phyloP scores from a whole-genome alignment of 129 eudicot species.

The Solidago caesia region DNA sequence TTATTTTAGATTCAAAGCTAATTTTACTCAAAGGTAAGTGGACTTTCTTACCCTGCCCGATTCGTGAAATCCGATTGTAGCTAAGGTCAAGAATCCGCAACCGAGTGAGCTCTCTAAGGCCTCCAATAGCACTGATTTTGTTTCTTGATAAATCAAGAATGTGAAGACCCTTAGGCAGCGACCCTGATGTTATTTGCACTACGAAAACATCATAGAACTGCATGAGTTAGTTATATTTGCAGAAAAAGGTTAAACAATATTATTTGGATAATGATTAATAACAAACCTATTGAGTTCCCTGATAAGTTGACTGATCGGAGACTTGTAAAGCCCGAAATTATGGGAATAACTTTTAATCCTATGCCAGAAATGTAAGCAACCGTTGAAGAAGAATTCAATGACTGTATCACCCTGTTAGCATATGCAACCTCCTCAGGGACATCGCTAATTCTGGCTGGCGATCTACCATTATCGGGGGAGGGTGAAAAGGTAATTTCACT shows the following conservation, averaged over 20 bases:
- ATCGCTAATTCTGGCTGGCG: slow-evolving; percentile 26
- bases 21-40: neutral
- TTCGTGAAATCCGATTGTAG: slow-evolving; percentile 72
- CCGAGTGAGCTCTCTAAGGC: slow-evolving; percentile 76
- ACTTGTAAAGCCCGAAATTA: slow-evolving; percentile 53
- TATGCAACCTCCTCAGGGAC: slow-evolving; percentile 63
- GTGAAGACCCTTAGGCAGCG: slow-evolving; percentile 87
- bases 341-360: slow-evolving; percentile 69
- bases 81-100: slow-evolving; percentile 75
- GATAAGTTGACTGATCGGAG: slow-evolving; percentile 86
- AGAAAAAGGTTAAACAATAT: neutral
- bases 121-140: slow-evolving; percentile 74
- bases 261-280: neutral
- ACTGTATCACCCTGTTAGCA: slow-evolving; percentile 69
- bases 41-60: slow-evolving; percentile 70
- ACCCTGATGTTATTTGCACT: slow-evolving; percentile 68
- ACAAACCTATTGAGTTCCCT: slow-evolving; percentile 67
- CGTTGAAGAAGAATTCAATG: slow-evolving; percentile 70
- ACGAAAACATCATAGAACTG: slow-evolving; percentile 26
- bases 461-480: slow-evolving; percentile 47
- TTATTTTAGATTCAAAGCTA: neutral
- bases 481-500: slow-evolving; percentile 42
- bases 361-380: slow-evolving; percentile 77
- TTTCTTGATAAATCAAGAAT: slow-evolving; percentile 78
- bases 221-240: neutral